phyloP scores from a whole-genome alignment of 2,329 filamentous ascomycete genomes.

The Phoma sp. region DNA sequence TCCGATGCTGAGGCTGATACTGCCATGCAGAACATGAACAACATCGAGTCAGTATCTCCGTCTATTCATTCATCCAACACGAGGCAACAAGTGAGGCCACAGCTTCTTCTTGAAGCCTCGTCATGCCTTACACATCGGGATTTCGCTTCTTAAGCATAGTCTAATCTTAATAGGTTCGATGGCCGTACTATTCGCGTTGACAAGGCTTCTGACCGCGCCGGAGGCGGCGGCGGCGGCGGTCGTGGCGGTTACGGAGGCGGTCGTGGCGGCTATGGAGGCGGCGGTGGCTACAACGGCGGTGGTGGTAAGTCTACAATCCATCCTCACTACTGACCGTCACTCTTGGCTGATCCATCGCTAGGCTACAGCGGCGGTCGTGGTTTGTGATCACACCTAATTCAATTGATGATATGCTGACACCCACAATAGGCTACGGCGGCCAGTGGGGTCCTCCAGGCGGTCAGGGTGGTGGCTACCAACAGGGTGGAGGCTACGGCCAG shows the following conservation, averaged over 20 bases:
- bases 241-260: constrained; percentile 48
- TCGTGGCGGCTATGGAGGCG: constrained; percentile 44
- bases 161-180: constrained; percentile 72
- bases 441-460: constrained; percentile 32
- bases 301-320: constrained; percentile 21
- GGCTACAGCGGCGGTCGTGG: constrained; percentile 29
- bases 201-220: constrained; percentile 82
- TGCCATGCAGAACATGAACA: constrained; percentile 82
- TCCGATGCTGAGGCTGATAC: constrained; percentile 76
- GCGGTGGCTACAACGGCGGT: constrained; percentile 33
- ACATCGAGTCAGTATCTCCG: constrained; percentile 73
- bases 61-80: not conserved
- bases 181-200: constrained; percentile 94
- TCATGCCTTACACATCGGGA: not conserved
- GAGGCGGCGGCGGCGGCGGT: constrained; percentile 54
- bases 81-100: not conserved
- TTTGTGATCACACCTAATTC: constrained; percentile 9
- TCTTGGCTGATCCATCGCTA: constrained; percentile 8
- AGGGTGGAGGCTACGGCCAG: constrained; percentile 33
- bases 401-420: constrained; percentile 8
- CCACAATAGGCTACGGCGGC: constrained; percentile 28
- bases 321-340: not conserved
- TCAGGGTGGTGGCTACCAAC: constrained; percentile 40
- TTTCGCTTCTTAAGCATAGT: not conserved
- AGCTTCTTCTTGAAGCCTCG: not conserved